Conservation (phyloP, 2,329 filamentous ascomycete species). For the Fusarium guadeloupense region DNA sequence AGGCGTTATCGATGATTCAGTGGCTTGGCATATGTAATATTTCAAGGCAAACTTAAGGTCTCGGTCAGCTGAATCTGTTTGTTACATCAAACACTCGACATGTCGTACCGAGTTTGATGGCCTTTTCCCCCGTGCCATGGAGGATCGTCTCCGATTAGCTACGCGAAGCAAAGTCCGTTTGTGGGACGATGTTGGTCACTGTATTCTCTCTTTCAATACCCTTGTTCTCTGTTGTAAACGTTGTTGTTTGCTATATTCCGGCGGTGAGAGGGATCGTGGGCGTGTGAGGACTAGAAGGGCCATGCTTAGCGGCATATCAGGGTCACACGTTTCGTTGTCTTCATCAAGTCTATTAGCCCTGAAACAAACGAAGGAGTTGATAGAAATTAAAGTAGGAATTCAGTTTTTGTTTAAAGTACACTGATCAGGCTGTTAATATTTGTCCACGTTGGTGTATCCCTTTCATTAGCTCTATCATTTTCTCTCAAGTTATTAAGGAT, state of each 20-base stretch:
- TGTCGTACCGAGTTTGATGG: background rate
- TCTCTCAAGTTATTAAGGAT: no score
- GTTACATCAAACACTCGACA: background rate
- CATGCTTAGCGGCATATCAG: background rate
- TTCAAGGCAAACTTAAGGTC: background rate
- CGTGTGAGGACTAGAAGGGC: background rate
- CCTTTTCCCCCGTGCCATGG: background rate
- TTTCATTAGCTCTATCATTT: background rate
- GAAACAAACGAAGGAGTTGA: no score
- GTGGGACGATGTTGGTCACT: background rate
- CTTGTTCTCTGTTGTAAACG: background rate
- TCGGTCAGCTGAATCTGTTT: background rate
- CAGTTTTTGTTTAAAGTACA: background rate
- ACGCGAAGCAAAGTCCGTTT: background rate
- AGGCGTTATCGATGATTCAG: background rate
- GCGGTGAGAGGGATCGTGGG: background rate
- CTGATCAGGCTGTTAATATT: background rate
- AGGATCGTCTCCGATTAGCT: background rate
- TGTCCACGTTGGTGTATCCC: background rate
- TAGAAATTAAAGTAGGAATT: accelerated
- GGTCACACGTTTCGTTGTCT: no score
- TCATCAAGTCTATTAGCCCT: no score
- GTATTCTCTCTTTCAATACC: background rate
- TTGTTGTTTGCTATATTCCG: background rate
- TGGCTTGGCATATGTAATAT: background rate